Base-by-base conservation (phyloP, 2,329 filamentous ascomycete genomes). In the Colletotrichum endophyticum region DNA sequence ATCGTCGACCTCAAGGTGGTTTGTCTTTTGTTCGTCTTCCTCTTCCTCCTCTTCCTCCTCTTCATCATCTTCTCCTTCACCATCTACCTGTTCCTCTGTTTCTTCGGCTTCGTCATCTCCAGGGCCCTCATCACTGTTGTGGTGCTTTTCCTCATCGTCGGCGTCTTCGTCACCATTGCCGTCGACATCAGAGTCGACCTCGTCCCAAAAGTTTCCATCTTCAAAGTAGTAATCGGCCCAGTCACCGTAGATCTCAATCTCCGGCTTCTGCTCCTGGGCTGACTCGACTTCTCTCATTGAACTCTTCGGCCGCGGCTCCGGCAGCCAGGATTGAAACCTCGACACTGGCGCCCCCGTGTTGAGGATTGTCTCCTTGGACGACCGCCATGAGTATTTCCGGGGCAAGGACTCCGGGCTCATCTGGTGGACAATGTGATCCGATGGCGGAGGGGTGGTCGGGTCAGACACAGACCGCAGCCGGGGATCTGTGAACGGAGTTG, bases 221-320 rank as follows among this genome's bases (percentile, higher is more conserved):
- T 78, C 71, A n/a, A 79, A 79, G 63, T 79, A 79, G 34, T 79
- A 79, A 27, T 79, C 78, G 9, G 78, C 78, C 78, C 78, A 79
- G 53, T 78, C 77, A 12, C 76, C 76, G 44, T 78, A 78, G 19
- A 78, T 22, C 22, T 78, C 76, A 15, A 64, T 13, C 68, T 78
- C 72, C 6, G 62, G n/a, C 13, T 53, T 27, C 49, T 56, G 66
- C 22, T 53, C 25, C 57, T 25, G 66, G 28, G 27, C 56, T 57
- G 63, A 30, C 25, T 28, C 56, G 5, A 49, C 22, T 49, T 30
- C 44, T 44, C 62, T 57, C 25, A 28, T 57, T 27, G 66, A 56
- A 32, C 53, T 44, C 34, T 66, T 56, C 0, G 59, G 44, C 19
- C 34, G 71, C 19, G 66, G 49, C 66, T 77, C 75, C 22, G 75